A percentile compares a stretch with the other conserved stretches of the same genome.
Evolutionary conservation across 192 early-diverging fungal genomes (phyloP).

Genomic region (Coemansia sp.): DNA sequence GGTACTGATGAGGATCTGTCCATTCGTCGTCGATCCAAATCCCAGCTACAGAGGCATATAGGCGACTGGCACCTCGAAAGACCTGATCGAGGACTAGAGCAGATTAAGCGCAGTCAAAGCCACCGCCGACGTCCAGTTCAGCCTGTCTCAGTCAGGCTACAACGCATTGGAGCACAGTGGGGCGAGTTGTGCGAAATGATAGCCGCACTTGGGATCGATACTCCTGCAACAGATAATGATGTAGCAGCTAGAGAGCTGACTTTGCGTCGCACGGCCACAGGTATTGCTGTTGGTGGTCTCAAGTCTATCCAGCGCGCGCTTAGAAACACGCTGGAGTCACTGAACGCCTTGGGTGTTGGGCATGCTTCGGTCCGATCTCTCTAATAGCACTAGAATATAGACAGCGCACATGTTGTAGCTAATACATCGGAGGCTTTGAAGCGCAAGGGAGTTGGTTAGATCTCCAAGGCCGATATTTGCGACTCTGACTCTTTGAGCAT

Average conservation of each 20-base stretch:
- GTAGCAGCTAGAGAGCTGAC: background rate
- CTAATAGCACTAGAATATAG: background rate
- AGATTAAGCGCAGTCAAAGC: background rate
- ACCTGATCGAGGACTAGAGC: background rate
- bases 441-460: slow-evolving; percentile 14
- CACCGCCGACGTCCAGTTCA: slow-evolving; percentile 22
- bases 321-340: slow-evolving; percentile 14
- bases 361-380: background rate
- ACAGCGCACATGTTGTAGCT: background rate
- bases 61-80: background rate
- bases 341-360: background rate
- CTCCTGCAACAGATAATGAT: background rate
- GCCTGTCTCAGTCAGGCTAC: slow-evolving; percentile 22
- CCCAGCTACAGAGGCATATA: background rate
- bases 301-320: slow-evolving; percentile 29
- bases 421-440: background rate
- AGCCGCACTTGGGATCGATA: slow-evolving; percentile 6
- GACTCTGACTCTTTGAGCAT: slow-evolving; percentile 42
- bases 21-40: background rate
- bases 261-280: background rate
- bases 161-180: slow-evolving; percentile 29
- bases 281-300: slow-evolving; percentile 19
- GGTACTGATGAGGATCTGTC: background rate
- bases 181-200: slow-evolving; percentile 9
- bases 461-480: slow-evolving; percentile 36